Evolutionary conservation across 139 green algal genomes (phyloP).

Genomic region (Chlorella ohadii): DNA sequence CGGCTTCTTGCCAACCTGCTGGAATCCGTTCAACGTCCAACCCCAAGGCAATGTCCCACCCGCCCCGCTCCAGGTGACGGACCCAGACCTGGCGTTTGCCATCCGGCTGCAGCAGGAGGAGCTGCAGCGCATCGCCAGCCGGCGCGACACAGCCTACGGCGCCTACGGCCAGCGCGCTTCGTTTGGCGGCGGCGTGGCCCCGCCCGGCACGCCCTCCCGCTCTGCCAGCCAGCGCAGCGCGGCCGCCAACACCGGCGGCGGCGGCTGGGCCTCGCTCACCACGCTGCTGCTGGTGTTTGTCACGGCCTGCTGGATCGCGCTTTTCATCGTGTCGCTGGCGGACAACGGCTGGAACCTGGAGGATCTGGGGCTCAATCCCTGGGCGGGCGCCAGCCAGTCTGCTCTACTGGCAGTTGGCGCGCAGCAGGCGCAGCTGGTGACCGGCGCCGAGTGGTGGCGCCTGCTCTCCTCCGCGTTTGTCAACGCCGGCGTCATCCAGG

Average conservation of each 20-base stretch:
- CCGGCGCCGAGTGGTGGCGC: constrained; percentile 57
- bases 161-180: too few species aligned
- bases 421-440: constrained; percentile 34
- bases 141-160: neutral
- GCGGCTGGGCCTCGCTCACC: constrained; percentile 10
- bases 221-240: neutral
- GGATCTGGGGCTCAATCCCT: constrained; percentile 58
- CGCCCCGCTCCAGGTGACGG: neutral
- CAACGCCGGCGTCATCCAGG: constrained; percentile 57
- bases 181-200: neutral
- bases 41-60: too few species aligned
- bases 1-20: too few species aligned
- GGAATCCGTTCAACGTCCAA: too few species aligned
- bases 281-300: constrained; percentile 41
- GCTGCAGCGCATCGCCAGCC: constrained; percentile 26
- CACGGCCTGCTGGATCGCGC: constrained; percentile 36
- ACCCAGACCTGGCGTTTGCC: constrained; percentile 44
- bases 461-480: constrained; percentile 58
- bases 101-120: constrained; percentile 53
- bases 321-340: constrained; percentile 50
- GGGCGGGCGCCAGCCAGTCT: constrained; percentile 42
- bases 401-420: constrained; percentile 47
- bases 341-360: constrained; percentile 54
- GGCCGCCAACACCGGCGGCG: neutral
- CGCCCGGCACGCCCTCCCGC: neutral